phyloP scores from a whole-genome alignment of 352 stramenopile genomes.

The Globisporangium radiosum region DNA sequence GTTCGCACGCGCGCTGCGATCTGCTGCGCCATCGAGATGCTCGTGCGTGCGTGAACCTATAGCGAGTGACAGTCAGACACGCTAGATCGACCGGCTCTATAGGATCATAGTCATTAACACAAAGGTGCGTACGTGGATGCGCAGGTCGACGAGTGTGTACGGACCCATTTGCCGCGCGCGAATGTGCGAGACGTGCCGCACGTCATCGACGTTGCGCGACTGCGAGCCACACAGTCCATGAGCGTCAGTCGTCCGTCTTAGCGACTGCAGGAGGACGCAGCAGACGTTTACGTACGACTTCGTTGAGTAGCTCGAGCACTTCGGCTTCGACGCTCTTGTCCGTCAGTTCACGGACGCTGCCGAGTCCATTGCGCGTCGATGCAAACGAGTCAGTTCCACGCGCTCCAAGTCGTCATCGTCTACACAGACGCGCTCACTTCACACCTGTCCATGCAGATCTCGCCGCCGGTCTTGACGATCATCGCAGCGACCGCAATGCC shows the following conservation, averaged over 20 bases:
- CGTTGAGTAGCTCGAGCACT: slow-evolving; percentile 63
- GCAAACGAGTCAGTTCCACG: not conserved
- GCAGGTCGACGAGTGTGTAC: slow-evolving; percentile 82
- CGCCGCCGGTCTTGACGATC: slow-evolving; percentile 83
- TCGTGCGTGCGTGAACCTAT: slow-evolving; percentile 68
- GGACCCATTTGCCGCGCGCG: slow-evolving; percentile 81
- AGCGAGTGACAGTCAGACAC: not conserved
- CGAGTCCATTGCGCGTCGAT: not conserved
- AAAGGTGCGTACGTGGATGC: slow-evolving; percentile 59
- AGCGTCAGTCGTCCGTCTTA: not conserved
- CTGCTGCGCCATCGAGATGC: slow-evolving; percentile 81
- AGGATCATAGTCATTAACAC: too few species aligned
- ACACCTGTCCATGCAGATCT: slow-evolving; percentile 79
- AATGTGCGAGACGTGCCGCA: slow-evolving; percentile 73
- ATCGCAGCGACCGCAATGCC: slow-evolving; percentile 83
- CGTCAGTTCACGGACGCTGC: slow-evolving; percentile 74
- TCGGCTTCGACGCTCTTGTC: slow-evolving; percentile 81
- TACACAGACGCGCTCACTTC: not conserved
- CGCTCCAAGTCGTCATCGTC: too few species aligned
- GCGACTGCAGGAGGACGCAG: not conserved
- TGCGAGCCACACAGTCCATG: slow-evolving; percentile 13
- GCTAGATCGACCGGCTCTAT: not conserved
- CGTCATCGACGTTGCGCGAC: slow-evolving; percentile 75
- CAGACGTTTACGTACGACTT: slow-evolving; percentile 40
- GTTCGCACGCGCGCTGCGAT: slow-evolving; percentile 54